Evolutionary conservation across 768 basidiomycete species (phyloP).

Genomic region (Calvatia gigantea): DNA sequence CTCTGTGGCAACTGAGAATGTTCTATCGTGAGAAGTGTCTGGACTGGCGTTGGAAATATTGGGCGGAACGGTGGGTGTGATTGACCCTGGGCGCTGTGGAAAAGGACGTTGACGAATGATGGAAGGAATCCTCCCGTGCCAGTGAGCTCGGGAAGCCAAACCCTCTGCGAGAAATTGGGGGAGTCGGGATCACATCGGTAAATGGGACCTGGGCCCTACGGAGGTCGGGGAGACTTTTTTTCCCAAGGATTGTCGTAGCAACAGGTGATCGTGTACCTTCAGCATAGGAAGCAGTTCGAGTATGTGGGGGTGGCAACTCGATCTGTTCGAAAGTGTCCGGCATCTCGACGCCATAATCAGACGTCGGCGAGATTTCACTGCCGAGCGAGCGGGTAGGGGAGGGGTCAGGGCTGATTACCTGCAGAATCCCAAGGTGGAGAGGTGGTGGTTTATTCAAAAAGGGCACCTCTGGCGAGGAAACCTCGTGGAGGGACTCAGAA

Average conservation of each 20-base stretch:
- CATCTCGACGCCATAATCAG: conserved; percentile 8
- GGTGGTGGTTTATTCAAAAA: conserved; percentile 38
- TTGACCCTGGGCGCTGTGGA: conserved; percentile 20
- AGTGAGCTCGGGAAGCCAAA: neutral
- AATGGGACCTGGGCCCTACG: conserved; percentile 26
- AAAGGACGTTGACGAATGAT: conserved; percentile 25
- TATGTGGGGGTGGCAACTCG: conserved; percentile 46
- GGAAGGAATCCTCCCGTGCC: conserved; percentile 6
- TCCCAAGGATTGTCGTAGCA: conserved; percentile 27
- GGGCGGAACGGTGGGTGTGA: conserved; percentile 17
- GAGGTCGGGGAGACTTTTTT: conserved; percentile 88
- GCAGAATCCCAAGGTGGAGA: conserved; percentile 43
- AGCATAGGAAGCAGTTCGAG: conserved; percentile 34
- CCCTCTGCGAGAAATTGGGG: neutral
- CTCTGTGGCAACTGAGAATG: conserved; percentile 69
- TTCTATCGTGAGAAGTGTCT: neutral
- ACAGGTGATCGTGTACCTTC: conserved; percentile 1
- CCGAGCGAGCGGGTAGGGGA: conserved; percentile 52
- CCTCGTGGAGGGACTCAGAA: conserved; percentile 31
- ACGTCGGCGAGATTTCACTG: conserved; percentile 19
- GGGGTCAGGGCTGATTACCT: conserved; percentile 33
- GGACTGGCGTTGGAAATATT: conserved; percentile 38
- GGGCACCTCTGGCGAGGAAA: conserved; percentile 14
- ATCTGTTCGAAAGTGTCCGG: conserved; percentile 6
- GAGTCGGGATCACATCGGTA: conserved; percentile 7